phyloP scores from a whole-genome alignment of 1,284 basidiomycete genomes.

The Trichosporon faecale region DNA sequence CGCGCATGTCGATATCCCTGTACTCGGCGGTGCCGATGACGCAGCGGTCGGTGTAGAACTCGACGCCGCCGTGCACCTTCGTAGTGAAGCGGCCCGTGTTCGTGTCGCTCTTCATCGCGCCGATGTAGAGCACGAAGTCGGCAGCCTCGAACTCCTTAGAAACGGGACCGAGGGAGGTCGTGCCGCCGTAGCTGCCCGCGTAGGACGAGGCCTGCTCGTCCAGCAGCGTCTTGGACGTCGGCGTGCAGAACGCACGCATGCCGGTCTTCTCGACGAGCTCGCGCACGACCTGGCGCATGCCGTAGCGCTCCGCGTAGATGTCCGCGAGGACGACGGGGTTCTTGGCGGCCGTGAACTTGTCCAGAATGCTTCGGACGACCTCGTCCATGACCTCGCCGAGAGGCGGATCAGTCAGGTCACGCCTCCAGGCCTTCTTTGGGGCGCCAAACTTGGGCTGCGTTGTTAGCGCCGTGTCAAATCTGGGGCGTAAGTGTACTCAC shows the following conservation, averaged over 20 bases:
- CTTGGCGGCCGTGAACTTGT: slow-evolving; percentile 63
- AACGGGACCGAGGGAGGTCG: slow-evolving; percentile 66
- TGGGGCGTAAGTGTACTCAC: not conserved
- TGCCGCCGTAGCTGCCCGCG: slow-evolving; percentile 82
- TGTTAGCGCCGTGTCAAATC: not conserved
- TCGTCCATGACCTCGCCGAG: slow-evolving; percentile 57
- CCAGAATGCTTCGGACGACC: slow-evolving; percentile 69
- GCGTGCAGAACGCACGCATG: slow-evolving; percentile 64
- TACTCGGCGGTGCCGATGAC: slow-evolving; percentile 58
- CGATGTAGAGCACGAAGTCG: slow-evolving; percentile 79
- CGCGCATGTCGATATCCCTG: slow-evolving; percentile 53
- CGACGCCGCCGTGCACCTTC: slow-evolving; percentile 58
- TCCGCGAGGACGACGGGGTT: slow-evolving; percentile 80
- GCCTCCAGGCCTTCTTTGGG: not conserved
- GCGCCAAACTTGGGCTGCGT: slow-evolving; percentile 16
- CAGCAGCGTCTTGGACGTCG: slow-evolving; percentile 78
- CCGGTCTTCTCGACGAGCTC: slow-evolving; percentile 68
- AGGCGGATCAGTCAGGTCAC: slow-evolving; percentile 8
- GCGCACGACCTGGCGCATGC: slow-evolving; percentile 65
- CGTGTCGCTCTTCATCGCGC: slow-evolving; percentile 81
- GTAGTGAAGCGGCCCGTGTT: slow-evolving; percentile 61
- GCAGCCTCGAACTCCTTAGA: slow-evolving; percentile 74
- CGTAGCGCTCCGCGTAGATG: slow-evolving; percentile 79
- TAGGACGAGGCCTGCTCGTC: slow-evolving; percentile 75
- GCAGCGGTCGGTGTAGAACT: slow-evolving; percentile 80